Evolutionary conservation across 345 rosid species (phyloP), one percentile per base, ranked within the genome.

Genomic region (Euphorbia pulcherrima): DNA sequence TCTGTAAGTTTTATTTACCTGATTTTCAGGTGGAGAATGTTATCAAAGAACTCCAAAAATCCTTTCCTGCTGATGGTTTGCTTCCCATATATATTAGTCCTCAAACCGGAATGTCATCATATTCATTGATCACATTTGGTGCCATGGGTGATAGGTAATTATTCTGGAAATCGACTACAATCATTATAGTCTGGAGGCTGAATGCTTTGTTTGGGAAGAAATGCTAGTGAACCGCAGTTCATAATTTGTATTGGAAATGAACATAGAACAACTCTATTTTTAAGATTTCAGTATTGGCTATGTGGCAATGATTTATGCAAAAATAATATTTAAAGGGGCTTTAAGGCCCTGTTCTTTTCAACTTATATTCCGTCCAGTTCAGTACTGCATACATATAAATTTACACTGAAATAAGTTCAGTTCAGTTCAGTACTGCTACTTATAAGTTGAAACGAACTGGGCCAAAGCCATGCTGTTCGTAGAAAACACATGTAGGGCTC

Each of bases 111-210:
- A 66, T 72, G 21, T 63, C 86, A 48, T 74, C 98, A 0, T 78
- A 82, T 77, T 80, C 97, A 1, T 78, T 87, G 53, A 87, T 88
- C 53, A 90, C 97, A 39, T 92, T 90, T 74, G 97, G 98, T 76
- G 97, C 98, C 68, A 92, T 92, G 98, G 97, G 98, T 68, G 98
- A 92, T 71, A 88, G 98, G 98, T 90, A 81, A 52, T 35, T 40
- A 20, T 50, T 24, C 67, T 66, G 59, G 63, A 67, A 47, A n/a
- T 46, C 40, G 20, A 18, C 9, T 5, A 62, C 27, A 14, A 16
- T 28, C 6, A 30, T 29, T 53, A n/a, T 53, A 37, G 6, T 21
- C 50, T 30, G 44, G 57, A 48, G 40, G 13, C 16, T 10, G 47
- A 41, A 3, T 62, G 62, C 8, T 11, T 57, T 27, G 20, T 28